Evolutionary conservation across 1,284 basidiomycete genomes (phyloP).

Genomic region (Uromyces viciae-fabae): DNA sequence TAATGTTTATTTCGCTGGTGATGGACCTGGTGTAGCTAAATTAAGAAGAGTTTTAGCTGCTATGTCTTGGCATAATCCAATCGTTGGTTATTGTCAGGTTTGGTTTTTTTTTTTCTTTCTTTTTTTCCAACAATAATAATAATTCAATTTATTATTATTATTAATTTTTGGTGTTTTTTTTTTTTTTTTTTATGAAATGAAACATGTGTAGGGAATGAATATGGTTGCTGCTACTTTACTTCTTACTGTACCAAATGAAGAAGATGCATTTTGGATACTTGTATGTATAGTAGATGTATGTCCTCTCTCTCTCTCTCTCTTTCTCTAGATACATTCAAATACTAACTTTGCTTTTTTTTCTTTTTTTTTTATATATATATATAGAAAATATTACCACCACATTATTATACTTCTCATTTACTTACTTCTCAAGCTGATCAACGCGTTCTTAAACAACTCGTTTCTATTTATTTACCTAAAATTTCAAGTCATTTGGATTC

Average conservation of each 20-base stretch:
- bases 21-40: slow-evolving; percentile 88
- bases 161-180: slow-evolving; percentile 47
- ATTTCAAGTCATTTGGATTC: slow-evolving; percentile 70
- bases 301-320: slow-evolving; percentile 64
- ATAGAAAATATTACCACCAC: slow-evolving; percentile 56
- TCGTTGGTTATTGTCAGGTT: slow-evolving; percentile 56
- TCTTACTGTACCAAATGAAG: slow-evolving; percentile 77
- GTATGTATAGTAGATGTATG: slow-evolving; percentile 79
- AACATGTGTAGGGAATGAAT: slow-evolving; percentile 42
- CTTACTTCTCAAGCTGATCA: slow-evolving; percentile 86
- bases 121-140: too few relatives aligned
- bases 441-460: slow-evolving; percentile 79
- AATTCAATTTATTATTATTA: slow-evolving; percentile 56
- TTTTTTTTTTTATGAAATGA: background rate
- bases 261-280: slow-evolving; percentile 96
- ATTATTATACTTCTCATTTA: slow-evolving; percentile 56
- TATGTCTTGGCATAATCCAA: slow-evolving; percentile 69
- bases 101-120: background rate
- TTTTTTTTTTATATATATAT: background rate
- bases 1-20: slow-evolving; percentile 93
- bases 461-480: slow-evolving; percentile 71
- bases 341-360: background rate
- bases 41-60: slow-evolving; percentile 80
- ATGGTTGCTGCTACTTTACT: slow-evolving; percentile 81
- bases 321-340: slow-evolving; percentile 59